Conservation (phyloP, 2,329 filamentous ascomycete species). For the Passalora sequoiae region DNA sequence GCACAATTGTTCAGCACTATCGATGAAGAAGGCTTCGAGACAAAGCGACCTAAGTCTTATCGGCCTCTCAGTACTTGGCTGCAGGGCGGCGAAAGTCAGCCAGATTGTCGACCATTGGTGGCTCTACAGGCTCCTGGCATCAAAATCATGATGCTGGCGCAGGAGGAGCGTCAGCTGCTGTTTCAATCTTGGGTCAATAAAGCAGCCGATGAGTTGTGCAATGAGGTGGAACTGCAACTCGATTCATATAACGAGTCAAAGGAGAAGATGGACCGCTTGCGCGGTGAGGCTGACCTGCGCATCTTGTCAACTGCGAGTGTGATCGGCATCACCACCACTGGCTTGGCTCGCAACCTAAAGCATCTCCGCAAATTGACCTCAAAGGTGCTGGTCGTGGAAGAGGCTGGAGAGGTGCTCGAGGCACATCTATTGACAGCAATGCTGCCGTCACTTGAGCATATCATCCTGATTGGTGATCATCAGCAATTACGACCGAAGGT, state of each 20-base stretch:
- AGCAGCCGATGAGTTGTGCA: conserved; percentile 11
- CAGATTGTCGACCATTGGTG: background rate
- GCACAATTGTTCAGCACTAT: background rate
- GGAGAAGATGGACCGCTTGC: conserved; percentile 10
- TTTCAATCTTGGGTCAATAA: conserved; percentile 13
- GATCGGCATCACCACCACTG: conserved; percentile 57
- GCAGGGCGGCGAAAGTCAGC: background rate
- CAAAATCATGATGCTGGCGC: background rate
- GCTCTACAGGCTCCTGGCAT: background rate
- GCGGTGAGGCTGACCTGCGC: conserved; percentile 37
- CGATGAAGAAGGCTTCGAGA: background rate
- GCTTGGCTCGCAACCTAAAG: conserved; percentile 50
- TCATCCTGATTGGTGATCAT: conserved; percentile 61
- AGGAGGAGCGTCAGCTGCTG: conserved; percentile 12
- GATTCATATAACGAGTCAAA: conserved; percentile 6
- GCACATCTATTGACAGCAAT: conserved; percentile 57
- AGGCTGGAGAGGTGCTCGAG: conserved; percentile 65
- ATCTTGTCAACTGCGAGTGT: conserved; percentile 44
- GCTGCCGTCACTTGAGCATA: conserved; percentile 56
- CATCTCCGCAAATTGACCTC: conserved; percentile 50
- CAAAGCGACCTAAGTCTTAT: background rate
- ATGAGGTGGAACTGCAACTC: conserved; percentile 1
- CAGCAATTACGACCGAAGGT: conserved; percentile 57
- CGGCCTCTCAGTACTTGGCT: background rate
- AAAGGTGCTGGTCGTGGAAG: conserved; percentile 44